Percentiles rank a stretch among this genome's conserved stretches.
phyloP scores from a whole-genome alignment of 164 flowering plant genomes.

The Aristolochia contorta region DNA sequence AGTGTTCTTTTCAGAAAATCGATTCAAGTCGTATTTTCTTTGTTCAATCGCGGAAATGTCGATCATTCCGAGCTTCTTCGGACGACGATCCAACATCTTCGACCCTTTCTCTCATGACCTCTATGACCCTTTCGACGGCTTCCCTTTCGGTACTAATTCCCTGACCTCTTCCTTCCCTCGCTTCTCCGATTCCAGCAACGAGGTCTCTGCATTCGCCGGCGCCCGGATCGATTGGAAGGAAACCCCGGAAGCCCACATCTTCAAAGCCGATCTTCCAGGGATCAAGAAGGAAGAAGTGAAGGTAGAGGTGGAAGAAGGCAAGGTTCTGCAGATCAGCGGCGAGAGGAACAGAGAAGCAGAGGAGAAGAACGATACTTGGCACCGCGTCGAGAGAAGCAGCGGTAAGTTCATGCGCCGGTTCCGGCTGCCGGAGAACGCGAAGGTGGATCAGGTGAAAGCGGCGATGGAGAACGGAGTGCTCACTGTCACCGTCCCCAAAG shows the following conservation, averaged over 20 bases:
- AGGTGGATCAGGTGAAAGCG: background rate
- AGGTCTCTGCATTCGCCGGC: slow-evolving; percentile 13
- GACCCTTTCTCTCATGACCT: slow-evolving; percentile 14
- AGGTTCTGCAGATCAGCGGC: slow-evolving; percentile 2
- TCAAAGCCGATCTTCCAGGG: slow-evolving; percentile 1
- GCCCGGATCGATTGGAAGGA: slow-evolving; percentile 22
- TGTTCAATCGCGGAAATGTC: slow-evolving; percentile 5
- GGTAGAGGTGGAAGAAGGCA: slow-evolving; percentile 1
- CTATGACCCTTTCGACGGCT: slow-evolving; percentile 12
- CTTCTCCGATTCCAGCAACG: background rate
- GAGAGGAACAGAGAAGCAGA: background rate
- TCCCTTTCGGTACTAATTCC: slow-evolving; percentile 5
- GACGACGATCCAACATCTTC: slow-evolving; percentile 3
- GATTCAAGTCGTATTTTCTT: too few species aligned
- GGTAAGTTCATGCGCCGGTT: slow-evolving; percentile 1
- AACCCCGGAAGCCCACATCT: slow-evolving; percentile 3
- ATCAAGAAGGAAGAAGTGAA: slow-evolving; percentile 4
- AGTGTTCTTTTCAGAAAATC: too few species aligned
- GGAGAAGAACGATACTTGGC: slow-evolving; percentile 1
- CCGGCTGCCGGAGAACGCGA: slow-evolving; percentile 13
- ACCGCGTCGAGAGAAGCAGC: slow-evolving; percentile 2
- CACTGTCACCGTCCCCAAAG: slow-evolving; percentile 3
- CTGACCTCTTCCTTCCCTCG: background rate
- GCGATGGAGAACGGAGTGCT: slow-evolving; percentile 5
- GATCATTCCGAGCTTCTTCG: slow-evolving; percentile 6